Percentiles rank a stretch among this genome's conserved stretches.
These are phyloP conservation scores for Phytophthora citricola DNA, from an alignment of 352 stramenopile genomes.

Conservation along the genomic window DNA sequence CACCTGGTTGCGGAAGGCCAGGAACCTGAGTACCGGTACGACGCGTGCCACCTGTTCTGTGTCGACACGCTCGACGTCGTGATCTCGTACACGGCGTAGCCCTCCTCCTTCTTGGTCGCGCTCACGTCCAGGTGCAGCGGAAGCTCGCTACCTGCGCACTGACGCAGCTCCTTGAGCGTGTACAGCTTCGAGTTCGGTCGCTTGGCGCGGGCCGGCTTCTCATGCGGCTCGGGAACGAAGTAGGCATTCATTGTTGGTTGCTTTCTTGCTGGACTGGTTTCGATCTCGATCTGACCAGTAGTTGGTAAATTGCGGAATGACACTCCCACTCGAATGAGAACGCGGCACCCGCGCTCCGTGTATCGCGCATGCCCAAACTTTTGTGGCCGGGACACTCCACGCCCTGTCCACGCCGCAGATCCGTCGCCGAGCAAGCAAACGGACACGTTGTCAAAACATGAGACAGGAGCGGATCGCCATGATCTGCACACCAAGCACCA, in stretches of 20 bases:
- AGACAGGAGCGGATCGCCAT: conserved; percentile 26
- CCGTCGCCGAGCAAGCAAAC: conserved; percentile 21
- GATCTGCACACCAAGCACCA: conserved; percentile 30
- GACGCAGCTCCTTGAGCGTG: conserved; percentile 54
- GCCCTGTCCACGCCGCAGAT: conserved; percentile 16
- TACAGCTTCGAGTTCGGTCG: conserved; percentile 46
- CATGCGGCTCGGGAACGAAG: conserved; percentile 28
- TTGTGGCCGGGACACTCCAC: conserved; percentile 24
- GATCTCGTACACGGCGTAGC: conserved; percentile 64
- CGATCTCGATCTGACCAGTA: conserved; percentile 15
- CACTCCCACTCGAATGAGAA: neutral
- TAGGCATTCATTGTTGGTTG: conserved; percentile 32
- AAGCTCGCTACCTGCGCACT: conserved; percentile 47
- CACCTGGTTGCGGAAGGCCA: conserved; percentile 64
- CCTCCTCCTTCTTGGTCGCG: conserved; percentile 52
- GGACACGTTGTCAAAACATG: conserved; percentile 19
- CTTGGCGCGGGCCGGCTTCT: conserved; percentile 26
- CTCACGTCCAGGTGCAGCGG: conserved; percentile 59
- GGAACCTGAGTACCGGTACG: conserved; percentile 75
- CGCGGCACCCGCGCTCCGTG: neutral
- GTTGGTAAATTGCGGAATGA: conserved; percentile 40
- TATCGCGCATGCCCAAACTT: conserved; percentile 22
- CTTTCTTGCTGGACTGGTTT: conserved; percentile 10
- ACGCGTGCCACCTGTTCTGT: conserved; percentile 58
- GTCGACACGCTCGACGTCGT: conserved; percentile 57